Evolutionary conservation across 768 basidiomycete species (phyloP).

Genomic region (Termitomyces sp.): DNA sequence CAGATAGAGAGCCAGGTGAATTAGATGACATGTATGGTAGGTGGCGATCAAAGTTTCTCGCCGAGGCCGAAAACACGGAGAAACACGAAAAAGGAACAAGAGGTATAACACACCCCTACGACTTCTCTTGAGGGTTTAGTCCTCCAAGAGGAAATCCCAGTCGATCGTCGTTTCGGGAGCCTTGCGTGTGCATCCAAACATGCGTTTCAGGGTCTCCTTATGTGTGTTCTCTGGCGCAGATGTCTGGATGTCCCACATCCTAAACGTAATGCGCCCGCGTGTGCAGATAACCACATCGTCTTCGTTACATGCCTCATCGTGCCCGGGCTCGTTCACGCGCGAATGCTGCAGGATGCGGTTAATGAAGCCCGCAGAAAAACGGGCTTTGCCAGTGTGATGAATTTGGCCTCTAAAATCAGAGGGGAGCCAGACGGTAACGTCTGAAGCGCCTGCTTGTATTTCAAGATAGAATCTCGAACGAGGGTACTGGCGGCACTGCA

Average conservation of each 20-base stretch:
- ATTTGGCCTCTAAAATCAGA: slow-evolving; percentile 77
- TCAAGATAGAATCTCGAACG: slow-evolving; percentile 62
- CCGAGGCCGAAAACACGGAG: slow-evolving; percentile 1
- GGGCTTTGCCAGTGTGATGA: slow-evolving; percentile 44
- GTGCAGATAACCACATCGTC: slow-evolving; percentile 67
- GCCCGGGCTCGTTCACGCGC: slow-evolving; percentile 39
- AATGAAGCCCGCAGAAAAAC: slow-evolving; percentile 69
- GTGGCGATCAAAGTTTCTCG: neutral
- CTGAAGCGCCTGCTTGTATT: slow-evolving; percentile 59
- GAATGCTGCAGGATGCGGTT: slow-evolving; percentile 62
- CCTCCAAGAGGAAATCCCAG: slow-evolving; percentile 80
- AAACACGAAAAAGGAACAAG: slow-evolving; percentile 8
- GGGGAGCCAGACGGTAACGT: slow-evolving; percentile 74
- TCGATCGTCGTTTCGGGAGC: slow-evolving; percentile 55
- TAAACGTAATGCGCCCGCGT: slow-evolving; percentile 59
- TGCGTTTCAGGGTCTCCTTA: slow-evolving; percentile 60
- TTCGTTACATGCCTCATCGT: slow-evolving; percentile 32
- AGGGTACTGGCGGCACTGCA: slow-evolving; percentile 55
- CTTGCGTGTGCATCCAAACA: slow-evolving; percentile 58
- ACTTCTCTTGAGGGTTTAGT: slow-evolving; percentile 31
- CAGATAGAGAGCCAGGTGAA: neutral
- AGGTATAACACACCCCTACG: neutral
- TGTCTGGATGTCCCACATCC: slow-evolving; percentile 77
- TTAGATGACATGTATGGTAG: neutral
- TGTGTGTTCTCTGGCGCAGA: slow-evolving; percentile 59